A percentile compares a stretch with the other conserved stretches of the same genome.
Evolutionary conservation across 2,329 filamentous ascomycete genomes (phyloP).

Genomic region (Stromatinia cepivora): DNA sequence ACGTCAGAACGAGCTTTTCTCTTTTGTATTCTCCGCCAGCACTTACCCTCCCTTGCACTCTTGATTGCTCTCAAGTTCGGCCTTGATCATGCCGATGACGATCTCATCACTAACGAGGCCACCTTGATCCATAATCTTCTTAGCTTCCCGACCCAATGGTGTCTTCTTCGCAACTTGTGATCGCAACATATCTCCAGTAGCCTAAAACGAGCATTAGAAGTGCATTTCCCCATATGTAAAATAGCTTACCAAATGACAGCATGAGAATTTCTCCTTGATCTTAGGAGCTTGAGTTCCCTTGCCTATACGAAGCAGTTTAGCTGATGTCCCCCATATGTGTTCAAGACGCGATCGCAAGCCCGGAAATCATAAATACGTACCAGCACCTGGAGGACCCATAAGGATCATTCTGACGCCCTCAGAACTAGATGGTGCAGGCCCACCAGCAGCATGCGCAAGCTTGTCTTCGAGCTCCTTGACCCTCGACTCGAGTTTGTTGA

Average conservation of each 20-base stretch:
- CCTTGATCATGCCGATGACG: slow-evolving; percentile 99
- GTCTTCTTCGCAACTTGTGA: slow-evolving; percentile 99
- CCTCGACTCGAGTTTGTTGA: slow-evolving; percentile 80
- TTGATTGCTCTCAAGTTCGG: slow-evolving; percentile 87
- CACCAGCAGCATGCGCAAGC: slow-evolving; percentile 55
- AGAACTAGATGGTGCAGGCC: slow-evolving; percentile 54
- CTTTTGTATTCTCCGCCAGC: slow-evolving; percentile 19
- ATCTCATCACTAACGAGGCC: slow-evolving; percentile 98
- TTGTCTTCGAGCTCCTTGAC: slow-evolving; percentile 82
- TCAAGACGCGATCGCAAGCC: background rate
- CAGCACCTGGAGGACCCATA: slow-evolving; percentile 95
- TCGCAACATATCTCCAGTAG: slow-evolving; percentile 98
- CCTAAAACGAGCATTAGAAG: slow-evolving; percentile 53
- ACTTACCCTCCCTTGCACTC: slow-evolving; percentile 96
- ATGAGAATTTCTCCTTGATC: slow-evolving; percentile 97
- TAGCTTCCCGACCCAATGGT: slow-evolving; percentile 86
- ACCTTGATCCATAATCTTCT: slow-evolving; percentile 99
- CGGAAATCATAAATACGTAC: slow-evolving; percentile 55
- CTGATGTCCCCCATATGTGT: slow-evolving; percentile 19
- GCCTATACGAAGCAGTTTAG: slow-evolving; percentile 56
- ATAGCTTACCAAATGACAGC: slow-evolving; percentile 86
- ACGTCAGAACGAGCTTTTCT: slow-evolving; percentile 24
- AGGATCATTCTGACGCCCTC: slow-evolving; percentile 90
- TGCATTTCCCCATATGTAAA: background rate
- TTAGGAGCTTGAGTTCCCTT: slow-evolving; percentile 98